Percentiles rank a stretch among this genome's conserved stretches.
These are phyloP conservation scores for Elymus sibiricus DNA, from an alignment of 176 grass and related monocot species.

Conservation along the genomic window DNA sequence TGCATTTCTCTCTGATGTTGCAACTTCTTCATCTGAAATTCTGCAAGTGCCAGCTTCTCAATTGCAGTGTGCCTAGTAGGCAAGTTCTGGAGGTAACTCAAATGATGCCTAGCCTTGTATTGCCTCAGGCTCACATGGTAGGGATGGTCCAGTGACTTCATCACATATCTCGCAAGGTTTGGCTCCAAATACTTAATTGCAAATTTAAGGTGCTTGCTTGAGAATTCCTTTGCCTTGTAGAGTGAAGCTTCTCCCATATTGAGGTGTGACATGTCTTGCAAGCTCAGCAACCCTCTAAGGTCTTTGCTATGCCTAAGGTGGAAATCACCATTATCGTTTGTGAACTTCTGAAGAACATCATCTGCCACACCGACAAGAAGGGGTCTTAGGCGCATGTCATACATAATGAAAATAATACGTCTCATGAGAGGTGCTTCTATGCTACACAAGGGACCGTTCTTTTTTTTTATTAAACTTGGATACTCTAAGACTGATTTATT, in stretches of 20 bases:
- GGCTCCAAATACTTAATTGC: conserved; percentile 24
- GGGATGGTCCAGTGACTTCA: conserved; percentile 49
- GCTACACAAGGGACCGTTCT: too few relatives aligned
- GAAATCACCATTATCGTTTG: conserved; percentile 28
- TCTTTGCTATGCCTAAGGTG: too few relatives aligned
- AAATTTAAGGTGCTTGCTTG: conserved; percentile 33
- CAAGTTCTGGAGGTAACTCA: conserved; percentile 22
- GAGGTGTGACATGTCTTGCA: too few relatives aligned
- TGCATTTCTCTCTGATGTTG: conserved; percentile 46
- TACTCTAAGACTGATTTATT: too few relatives aligned
- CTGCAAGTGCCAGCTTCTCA: conserved; percentile 45
- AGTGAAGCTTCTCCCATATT: too few relatives aligned
- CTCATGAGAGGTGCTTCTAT: too few relatives aligned
- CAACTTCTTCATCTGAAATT: conserved; percentile 42
- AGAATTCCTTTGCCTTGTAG: conserved; percentile 62
- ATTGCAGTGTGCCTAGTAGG: neutral
- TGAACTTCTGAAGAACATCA: conserved; percentile 22
- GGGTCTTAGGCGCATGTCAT: neutral
- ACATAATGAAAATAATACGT: neutral
- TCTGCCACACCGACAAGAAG: neutral
- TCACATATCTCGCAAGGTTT: conserved; percentile 30
- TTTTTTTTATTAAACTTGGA: too few relatives aligned
- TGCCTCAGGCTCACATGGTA: conserved; percentile 51
- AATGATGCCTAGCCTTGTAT: conserved; percentile 56
- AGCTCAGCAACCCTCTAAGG: too few relatives aligned